A percentile compares a stretch with the other conserved stretches of the same genome.
Evolutionary conservation across 164 flowering plant genomes (phyloP).

Genomic region (Stephania yunnanensis): DNA sequence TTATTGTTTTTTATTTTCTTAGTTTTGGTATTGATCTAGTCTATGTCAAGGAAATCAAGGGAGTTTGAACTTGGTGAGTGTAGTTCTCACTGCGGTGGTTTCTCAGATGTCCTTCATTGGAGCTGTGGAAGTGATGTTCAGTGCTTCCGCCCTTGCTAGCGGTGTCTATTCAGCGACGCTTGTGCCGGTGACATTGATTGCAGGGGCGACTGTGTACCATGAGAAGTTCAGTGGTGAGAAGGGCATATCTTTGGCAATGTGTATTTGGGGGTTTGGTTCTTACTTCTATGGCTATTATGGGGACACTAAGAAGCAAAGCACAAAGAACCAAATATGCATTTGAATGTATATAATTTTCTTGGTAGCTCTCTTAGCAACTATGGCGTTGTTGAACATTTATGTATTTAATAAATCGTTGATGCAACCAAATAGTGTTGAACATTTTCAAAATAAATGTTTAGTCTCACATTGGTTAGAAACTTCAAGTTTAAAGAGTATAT

Average conservation of each 20-base stretch:
- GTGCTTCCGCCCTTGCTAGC: background rate
- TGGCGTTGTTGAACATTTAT: too few relatives aligned
- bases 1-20: background rate
- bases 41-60: slow-evolving; percentile 7
- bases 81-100: background rate
- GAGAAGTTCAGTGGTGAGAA: slow-evolving; percentile 12
- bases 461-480: too few relatives aligned
- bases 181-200: background rate
- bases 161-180: background rate
- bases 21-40: background rate
- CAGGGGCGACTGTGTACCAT: background rate
- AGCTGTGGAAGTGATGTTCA: background rate
- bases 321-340: background rate
- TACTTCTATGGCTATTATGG: slow-evolving; percentile 8
- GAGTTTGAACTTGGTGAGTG: background rate
- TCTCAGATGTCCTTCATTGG: background rate
- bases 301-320: slow-evolving; percentile 4
- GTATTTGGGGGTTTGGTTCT: slow-evolving; percentile 8
- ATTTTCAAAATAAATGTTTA: too few relatives aligned
- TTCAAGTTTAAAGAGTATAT: too few relatives aligned
- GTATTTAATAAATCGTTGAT: too few relatives aligned
- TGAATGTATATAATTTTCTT: too few relatives aligned
- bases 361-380: too few relatives aligned
- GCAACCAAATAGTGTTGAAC: too few relatives aligned
- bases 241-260: slow-evolving; percentile 9